Conservation (phyloP, 1,284 basidiomycete genomes). For the Vanrija humicola region DNA sequence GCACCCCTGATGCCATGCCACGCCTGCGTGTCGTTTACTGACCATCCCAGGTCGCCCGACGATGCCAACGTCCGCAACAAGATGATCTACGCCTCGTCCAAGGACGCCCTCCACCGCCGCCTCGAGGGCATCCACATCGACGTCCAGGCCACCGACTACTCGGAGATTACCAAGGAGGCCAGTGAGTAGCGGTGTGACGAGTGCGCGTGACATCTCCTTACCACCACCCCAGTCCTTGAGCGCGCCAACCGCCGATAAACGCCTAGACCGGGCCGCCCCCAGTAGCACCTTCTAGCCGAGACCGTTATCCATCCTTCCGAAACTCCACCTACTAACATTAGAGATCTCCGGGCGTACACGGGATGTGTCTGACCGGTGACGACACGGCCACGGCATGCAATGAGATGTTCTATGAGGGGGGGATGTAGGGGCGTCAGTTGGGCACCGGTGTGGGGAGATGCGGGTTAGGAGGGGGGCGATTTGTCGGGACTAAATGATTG, state of each 20-base stretch:
- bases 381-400: not conserved
- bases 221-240: constrained; percentile 29
- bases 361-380: not conserved
- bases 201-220: not conserved
- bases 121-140: constrained; percentile 57
- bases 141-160: constrained; percentile 80
- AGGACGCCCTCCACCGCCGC: constrained; percentile 71
- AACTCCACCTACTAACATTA: not conserved
- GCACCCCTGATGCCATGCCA: too few species aligned
- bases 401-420: not conserved
- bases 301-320: constrained; percentile 1
- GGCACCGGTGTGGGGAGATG: not conserved
- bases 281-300: not conserved
- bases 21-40: too few species aligned
- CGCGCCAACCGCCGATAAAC: constrained; percentile 38
- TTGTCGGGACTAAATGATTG: too few species aligned
- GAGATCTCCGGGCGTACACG: not conserved
- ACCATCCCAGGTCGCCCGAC: constrained; percentile 72
- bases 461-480: too few species aligned
- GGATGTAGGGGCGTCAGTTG: not conserved
- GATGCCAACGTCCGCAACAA: constrained; percentile 81
- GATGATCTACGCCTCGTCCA: constrained; percentile 94
- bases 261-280: not conserved
- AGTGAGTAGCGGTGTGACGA: constrained; percentile 56
- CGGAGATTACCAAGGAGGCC: constrained; percentile 70